A percentile compares a stretch with the other conserved stretches of the same genome.
phyloP scores from a whole-genome alignment of 345 rosid genomes.

The Brassica cretica region DNA sequence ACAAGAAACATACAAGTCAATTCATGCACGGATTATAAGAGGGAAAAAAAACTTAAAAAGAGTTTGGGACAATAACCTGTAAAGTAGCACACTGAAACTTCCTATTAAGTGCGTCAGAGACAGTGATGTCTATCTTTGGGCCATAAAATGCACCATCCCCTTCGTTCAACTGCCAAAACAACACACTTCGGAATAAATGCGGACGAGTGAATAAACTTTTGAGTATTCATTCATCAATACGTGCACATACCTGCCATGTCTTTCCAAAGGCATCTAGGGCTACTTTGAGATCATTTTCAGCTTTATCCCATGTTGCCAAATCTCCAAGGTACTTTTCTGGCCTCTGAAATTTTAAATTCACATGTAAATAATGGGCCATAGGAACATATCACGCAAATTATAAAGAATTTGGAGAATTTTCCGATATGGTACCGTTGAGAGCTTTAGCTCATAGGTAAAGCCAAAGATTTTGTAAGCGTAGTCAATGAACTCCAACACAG shows the following conservation, averaged over 20 bases:
- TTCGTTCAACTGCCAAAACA: slow-evolving; percentile 66
- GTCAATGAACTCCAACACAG: slow-evolving; percentile 80
- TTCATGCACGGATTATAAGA: slow-evolving; percentile 8
- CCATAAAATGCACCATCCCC: slow-evolving; percentile 99
- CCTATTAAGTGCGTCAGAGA: slow-evolving; percentile 91
- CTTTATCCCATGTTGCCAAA: slow-evolving; percentile 80
- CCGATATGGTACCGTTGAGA: slow-evolving; percentile 74
- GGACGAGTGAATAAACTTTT: slow-evolving; percentile 3
- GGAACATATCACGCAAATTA: neutral
- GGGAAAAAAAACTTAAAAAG: neutral
- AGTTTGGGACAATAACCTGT: slow-evolving; percentile 56
- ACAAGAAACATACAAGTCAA: slow-evolving; percentile 28
- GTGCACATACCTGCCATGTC: slow-evolving; percentile 70
- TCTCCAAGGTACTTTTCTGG: slow-evolving; percentile 92
- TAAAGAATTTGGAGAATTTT: slow-evolving; percentile 2
- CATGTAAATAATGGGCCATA: slow-evolving; percentile 1
- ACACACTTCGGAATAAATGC: slow-evolving; percentile 4
- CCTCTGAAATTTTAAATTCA: slow-evolving; percentile 56
- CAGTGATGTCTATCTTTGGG: slow-evolving; percentile 96
- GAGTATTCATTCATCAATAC: slow-evolving; percentile 13
- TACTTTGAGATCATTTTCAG: slow-evolving; percentile 78
- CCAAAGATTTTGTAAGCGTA: slow-evolving; percentile 69
- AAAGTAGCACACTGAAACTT: slow-evolving; percentile 95
- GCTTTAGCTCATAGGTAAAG: slow-evolving; percentile 89
- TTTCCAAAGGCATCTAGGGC: slow-evolving; percentile 81